Evolutionary conservation across 345 rosid genomes (phyloP).

Genomic region (Linum trigynum): DNA sequence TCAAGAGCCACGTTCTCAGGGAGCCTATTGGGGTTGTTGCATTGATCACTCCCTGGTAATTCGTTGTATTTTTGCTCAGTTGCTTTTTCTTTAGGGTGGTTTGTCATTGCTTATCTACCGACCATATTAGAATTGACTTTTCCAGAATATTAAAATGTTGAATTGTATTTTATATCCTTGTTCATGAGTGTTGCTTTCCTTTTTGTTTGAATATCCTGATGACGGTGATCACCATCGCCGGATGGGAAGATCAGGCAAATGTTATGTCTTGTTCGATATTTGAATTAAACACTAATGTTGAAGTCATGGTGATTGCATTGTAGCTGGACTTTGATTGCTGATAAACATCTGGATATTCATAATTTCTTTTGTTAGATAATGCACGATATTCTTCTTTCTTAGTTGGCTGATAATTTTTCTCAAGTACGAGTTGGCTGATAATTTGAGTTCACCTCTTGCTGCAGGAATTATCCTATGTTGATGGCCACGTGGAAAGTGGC

Average conservation of each 20-base stretch:
- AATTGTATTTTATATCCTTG: not conserved
- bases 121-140: not conserved
- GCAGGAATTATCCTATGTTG: constrained; percentile 91
- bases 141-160: not conserved
- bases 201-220: not conserved
- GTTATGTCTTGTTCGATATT: not conserved
- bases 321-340: not conserved
- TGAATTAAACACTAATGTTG: not conserved
- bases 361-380: too few relatives aligned
- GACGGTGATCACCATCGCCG: not conserved
- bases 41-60: constrained; percentile 93
- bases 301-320: not conserved
- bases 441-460: constrained; percentile 13
- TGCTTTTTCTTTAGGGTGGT: not conserved
- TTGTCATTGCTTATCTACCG: not conserved
- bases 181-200: not conserved
- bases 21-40: constrained; percentile 97
- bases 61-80: not conserved
- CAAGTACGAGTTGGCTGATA: not conserved
- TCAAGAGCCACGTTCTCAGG: constrained; percentile 64
- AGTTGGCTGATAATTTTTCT: not conserved
- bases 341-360: not conserved
- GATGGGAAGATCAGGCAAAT: not conserved
- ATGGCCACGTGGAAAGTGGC: constrained; percentile 98
- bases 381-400: not conserved